Evolutionary conservation across 768 basidiomycete species (phyloP).

Genomic region (Boletus sp.): DNA sequence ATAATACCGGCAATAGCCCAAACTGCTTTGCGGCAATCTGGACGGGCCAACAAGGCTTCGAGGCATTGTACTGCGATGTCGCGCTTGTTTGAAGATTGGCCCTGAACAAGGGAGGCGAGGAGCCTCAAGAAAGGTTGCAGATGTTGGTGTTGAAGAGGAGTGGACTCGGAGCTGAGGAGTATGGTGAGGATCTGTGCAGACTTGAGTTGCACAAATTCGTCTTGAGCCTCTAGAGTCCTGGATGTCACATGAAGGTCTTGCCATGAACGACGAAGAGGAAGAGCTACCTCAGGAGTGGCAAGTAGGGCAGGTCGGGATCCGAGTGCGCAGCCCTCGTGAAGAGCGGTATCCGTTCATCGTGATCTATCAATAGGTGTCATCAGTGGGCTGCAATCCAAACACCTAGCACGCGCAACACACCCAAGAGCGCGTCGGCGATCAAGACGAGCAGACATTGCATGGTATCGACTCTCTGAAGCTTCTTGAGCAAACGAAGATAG

Average conservation of each 20-base stretch:
- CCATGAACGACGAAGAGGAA: not conserved
- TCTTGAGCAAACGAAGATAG: slow-evolving; percentile 87
- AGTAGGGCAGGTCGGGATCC: slow-evolving; percentile 80
- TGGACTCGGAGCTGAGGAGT: slow-evolving; percentile 62
- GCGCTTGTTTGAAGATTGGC: slow-evolving; percentile 60
- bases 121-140: slow-evolving; percentile 58
- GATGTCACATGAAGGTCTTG: slow-evolving; percentile 3
- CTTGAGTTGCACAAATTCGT: slow-evolving; percentile 95
- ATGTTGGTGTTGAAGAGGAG: slow-evolving; percentile 47
- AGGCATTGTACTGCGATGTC: slow-evolving; percentile 92
- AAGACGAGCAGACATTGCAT: slow-evolving; percentile 84
- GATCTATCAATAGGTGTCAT: slow-evolving; percentile 46
- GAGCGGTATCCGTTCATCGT: slow-evolving; percentile 80
- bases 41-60: slow-evolving; percentile 78
- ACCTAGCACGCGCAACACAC: slow-evolving; percentile 38
- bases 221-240: slow-evolving; percentile 79
- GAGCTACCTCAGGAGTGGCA: slow-evolving; percentile 67
- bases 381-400: not conserved
- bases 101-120: slow-evolving; percentile 60
- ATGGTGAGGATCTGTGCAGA: slow-evolving; percentile 84
- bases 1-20: slow-evolving; percentile 74
- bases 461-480: slow-evolving; percentile 78
- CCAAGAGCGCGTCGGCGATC: slow-evolving; percentile 84
- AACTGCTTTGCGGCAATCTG: slow-evolving; percentile 73
- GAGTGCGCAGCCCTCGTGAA: slow-evolving; percentile 58